Evolutionary conservation across 1,284 basidiomycete genomes (phyloP), one percentile per base, ranked within the genome.

Genomic region (Vanrija pseudolonga): DNA sequence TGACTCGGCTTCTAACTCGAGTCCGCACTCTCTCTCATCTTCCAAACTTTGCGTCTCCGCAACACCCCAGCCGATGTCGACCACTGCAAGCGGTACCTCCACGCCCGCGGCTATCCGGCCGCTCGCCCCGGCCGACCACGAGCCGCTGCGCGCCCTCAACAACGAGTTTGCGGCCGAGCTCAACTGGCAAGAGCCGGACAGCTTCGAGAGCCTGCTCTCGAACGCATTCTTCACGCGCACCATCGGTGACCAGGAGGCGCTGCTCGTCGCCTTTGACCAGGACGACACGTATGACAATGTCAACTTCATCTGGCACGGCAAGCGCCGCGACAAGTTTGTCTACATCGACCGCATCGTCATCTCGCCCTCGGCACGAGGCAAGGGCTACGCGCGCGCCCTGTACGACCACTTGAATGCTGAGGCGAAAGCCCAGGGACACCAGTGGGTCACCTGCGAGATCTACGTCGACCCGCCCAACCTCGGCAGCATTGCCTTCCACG

Each of bases 261-360:
- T 57, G 8, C 44, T 57, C 2, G 28, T 57, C 18, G 32, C 44
- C 1, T 45, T 57, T 19, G 51, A 50, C 47, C 9, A 53, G 7
- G 20, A 28, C 11, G 47, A 50, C 14, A 15, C 28, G 4, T 57
- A 57, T 51, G 48, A 50, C 39, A 57, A 57, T 22, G 44, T 37
- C 24, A 57, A 57, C 51, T 53, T 57, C 22, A 20, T 23, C 32
- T 57, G 55, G 55, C 44, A 49, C 47, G 44, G 42, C 44, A 28
- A 39, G 6, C 47, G 36, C 20, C 50, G 23, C 24, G n/a, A 37
- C 32, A 6, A 23, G n/a, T 57, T 57, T n/a, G 44, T 57, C 11
- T 57, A 57, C 47, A 46, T 57, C 24, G 55, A 57, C 40, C 55
- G 55, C 51, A 43, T 56, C 11, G 55, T 56, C 37, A 38, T 37